Conservation (phyloP, 169 alveolate species). For the Plasmodium gaboni region DNA sequence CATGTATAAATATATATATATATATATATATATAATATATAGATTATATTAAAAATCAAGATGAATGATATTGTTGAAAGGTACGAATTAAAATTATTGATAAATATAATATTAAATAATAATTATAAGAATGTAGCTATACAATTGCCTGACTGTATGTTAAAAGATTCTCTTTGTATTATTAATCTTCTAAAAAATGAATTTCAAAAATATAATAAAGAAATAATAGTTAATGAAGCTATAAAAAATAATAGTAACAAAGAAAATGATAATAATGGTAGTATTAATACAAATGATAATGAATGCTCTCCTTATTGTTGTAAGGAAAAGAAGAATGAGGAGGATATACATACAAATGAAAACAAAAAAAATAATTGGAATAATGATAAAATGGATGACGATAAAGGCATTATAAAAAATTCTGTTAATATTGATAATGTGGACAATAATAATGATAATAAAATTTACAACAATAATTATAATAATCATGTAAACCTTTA, state of each 20-base stretch:
- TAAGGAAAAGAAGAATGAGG: no score
- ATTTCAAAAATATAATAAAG: slow-evolving; percentile 1
- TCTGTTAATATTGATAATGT: not conserved
- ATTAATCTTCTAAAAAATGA: slow-evolving; percentile 1
- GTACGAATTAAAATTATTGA: slow-evolving; percentile 45
- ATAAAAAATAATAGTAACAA: not conserved
- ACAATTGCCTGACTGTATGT: slow-evolving; percentile 64
- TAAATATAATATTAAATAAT: slow-evolving; percentile 26
- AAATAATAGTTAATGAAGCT: not conserved
- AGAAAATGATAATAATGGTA: not conserved
- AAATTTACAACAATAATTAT: no score
- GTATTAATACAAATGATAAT: not conserved
- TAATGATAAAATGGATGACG: not conserved
- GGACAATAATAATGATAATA: not conserved
- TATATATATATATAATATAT: not conserved
- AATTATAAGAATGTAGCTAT: slow-evolving; percentile 35
- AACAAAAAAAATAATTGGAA: not conserved
- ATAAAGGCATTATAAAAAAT: not conserved
- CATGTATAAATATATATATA: no score
- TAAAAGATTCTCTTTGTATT: slow-evolving; percentile 51
- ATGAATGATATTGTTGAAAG: slow-evolving; percentile 13
- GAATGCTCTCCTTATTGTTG: no score
- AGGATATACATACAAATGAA: not conserved
- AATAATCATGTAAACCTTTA: slow-evolving; percentile 6
- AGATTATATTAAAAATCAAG: slow-evolving; percentile 1